These are phyloP conservation scores for Begonia fuchsioides DNA, from an alignment of 306 rosid species.

Conservation along the genomic window DNA sequence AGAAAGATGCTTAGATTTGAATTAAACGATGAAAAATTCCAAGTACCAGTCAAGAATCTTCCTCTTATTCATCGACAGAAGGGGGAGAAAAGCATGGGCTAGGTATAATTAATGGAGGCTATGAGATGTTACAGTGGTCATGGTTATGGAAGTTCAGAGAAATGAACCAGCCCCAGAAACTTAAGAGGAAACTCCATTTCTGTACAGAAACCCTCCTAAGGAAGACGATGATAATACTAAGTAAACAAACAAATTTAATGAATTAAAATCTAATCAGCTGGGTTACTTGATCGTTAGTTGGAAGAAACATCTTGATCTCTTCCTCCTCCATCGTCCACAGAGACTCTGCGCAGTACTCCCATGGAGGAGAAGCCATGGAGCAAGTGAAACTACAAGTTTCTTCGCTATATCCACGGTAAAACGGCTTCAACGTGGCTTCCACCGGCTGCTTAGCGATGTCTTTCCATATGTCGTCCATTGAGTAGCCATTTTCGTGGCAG, in stretches of 20 bases:
- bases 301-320: conserved; percentile 30
- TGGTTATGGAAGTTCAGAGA: background rate
- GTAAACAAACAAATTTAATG: conserved; percentile 10
- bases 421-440: conserved; percentile 11
- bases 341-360: conserved; percentile 46
- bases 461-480: conserved; percentile 94
- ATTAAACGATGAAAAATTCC: too few species aligned
- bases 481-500: conserved; percentile 15
- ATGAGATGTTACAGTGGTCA: too few species aligned
- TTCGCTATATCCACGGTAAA: conserved; percentile 20
- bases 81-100: too few species aligned
- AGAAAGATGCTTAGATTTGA: too few species aligned
- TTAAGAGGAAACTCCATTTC: conserved; percentile 7
- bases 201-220: conserved; percentile 1
- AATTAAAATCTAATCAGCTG: conserved; percentile 4
- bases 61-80: too few species aligned
- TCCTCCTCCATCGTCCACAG: conserved; percentile 62
- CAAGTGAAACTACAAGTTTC: conserved; percentile 26
- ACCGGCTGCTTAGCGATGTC: conserved; percentile 31
- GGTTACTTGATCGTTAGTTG: background rate
- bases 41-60: too few species aligned
- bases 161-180: background rate
- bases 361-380: conserved; percentile 26
- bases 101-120: too few species aligned
- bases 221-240: background rate